These are phyloP conservation scores for Ustilago trichophora DNA, from an alignment of 1,284 basidiomycete species.

Conservation along the genomic window DNA sequence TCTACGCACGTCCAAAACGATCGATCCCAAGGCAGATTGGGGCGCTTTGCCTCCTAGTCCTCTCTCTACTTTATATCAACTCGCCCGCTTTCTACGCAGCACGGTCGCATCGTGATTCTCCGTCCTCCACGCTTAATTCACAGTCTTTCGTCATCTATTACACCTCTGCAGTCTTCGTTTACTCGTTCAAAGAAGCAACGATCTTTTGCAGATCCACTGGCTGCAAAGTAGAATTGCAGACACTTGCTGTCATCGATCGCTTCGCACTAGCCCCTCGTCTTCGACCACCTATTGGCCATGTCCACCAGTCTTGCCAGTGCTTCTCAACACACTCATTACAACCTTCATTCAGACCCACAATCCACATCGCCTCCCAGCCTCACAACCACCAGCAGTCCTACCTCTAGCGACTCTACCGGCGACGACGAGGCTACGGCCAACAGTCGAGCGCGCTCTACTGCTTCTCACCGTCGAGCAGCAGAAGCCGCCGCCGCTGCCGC, in stretches of 20 bases:
- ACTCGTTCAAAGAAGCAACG: no score
- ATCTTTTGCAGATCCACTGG: no score
- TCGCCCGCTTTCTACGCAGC: neutral
- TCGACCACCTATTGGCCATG: slow-evolving; percentile 23
- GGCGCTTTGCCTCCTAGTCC: no score
- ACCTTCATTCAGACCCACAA: neutral
- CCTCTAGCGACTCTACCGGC: slow-evolving; percentile 43
- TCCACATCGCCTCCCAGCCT: slow-evolving; percentile 41
- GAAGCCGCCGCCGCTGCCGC: neutral
- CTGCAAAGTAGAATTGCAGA: no score
- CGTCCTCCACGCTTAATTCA: no score
- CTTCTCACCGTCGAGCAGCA: slow-evolving; percentile 16
- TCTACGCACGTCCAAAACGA: no score
- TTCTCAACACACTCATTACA: slow-evolving; percentile 8
- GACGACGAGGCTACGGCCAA: slow-evolving; percentile 32
- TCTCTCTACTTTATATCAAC: no score
- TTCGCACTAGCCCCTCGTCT: neutral
- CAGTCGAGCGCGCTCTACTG: slow-evolving; percentile 4
- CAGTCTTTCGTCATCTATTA: no score
- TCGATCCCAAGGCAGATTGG: no score
- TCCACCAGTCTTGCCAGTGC: slow-evolving; percentile 24
- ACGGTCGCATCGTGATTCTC: neutral
- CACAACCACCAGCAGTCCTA: slow-evolving; percentile 39
- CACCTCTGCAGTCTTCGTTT: no score
- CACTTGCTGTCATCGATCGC: neutral